Evolutionary conservation across 1,284 basidiomycete species (phyloP), one percentile per base, ranked within the genome.

Genomic region (Hortiboletus rubellus): DNA sequence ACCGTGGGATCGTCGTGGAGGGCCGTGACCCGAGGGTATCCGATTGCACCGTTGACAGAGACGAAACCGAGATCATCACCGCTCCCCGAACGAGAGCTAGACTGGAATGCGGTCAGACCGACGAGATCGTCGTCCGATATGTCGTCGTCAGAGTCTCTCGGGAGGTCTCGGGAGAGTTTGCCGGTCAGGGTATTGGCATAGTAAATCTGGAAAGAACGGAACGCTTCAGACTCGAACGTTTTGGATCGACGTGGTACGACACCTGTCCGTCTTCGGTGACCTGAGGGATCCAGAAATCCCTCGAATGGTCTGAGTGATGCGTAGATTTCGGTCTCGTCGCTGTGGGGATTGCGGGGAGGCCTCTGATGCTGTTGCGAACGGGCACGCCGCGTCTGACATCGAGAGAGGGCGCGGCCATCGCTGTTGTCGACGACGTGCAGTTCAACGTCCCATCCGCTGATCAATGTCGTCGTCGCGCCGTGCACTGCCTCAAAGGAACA

Each of bases 261-360:
- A 70, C 68, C 68, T 73, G 71, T 59, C 70, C 71, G 11, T 61
- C 60, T 0, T 64, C 53, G 4, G 69, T 57, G 34, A 70, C 70
- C 46, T 73, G 71, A 6, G 69, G 69, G 30, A 70, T 73, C 69
- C 69, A 70, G 31, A 70, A 70, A 33, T 70, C 69, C 27, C 51
- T 61, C 12, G 66, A 58, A 22, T 44, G 49, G 40, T 60, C 43
- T 2, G 55, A 47, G 8, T 48, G 53, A 9, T 60, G 48, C 0
- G 55, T 34, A 7, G 27, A 27, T 27, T 27, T 27, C 7, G 27
- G 40, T 31, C 18, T 33, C 17, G 55, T 18, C 27, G 51, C 34
- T 31, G 52, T 48, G 46, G 68, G 70, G 45, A 72, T 55, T 30
- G 68, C 59, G 17, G 68, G 68, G n/a, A 70, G 68, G 8, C 66